A percentile compares a stretch with the other conserved stretches of the same genome.
Evolutionary conservation across 2,329 filamentous ascomycete genomes (phyloP).

Genomic region (Calonectria multiphialidica): DNA sequence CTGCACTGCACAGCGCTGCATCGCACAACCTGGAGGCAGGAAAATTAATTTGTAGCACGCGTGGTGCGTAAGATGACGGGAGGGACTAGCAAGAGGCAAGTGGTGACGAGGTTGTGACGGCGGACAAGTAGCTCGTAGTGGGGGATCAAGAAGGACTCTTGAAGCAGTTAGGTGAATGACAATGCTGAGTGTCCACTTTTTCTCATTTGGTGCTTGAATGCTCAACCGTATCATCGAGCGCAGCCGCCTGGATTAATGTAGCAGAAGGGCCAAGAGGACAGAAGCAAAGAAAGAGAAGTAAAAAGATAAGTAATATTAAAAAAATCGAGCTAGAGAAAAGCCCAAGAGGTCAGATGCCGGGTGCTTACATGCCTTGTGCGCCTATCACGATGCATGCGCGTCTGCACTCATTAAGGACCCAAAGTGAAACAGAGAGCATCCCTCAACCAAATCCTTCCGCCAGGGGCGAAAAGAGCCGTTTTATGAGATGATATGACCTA

Average conservation of each 20-base stretch:
- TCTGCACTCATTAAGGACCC: background rate
- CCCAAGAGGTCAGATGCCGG: background rate
- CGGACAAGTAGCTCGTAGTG: background rate
- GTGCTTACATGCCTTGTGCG: background rate
- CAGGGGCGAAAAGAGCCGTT: background rate
- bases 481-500: background rate
- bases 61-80: background rate
- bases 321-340: background rate
- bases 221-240: background rate
- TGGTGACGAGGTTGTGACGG: background rate
- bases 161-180: background rate
- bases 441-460: background rate
- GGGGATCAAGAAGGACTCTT: slow-evolving; percentile 8
- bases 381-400: background rate
- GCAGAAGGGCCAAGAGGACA: background rate
- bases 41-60: background rate
- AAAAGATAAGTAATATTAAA: background rate
- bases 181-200: slow-evolving; percentile 2
- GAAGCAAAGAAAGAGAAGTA: background rate
- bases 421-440: slow-evolving; percentile 1
- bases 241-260: background rate
- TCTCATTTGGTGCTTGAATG: background rate
- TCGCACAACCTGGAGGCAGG: background rate
- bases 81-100: background rate
- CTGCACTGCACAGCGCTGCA: background rate